Conservation (phyloP, 2,329 filamentous ascomycete genomes). For the Hypoxylon rubiginosum region DNA sequence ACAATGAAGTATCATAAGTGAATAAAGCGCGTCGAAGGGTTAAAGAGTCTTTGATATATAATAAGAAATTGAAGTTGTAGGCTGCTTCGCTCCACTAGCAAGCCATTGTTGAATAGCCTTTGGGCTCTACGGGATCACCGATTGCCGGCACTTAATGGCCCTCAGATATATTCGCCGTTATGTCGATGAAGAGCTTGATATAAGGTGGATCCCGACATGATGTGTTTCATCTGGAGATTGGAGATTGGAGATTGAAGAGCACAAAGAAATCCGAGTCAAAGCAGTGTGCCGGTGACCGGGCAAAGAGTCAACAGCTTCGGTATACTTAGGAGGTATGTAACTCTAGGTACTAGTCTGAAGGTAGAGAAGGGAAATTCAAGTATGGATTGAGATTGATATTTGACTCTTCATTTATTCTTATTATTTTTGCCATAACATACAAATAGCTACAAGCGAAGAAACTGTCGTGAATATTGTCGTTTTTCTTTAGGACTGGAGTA, state of each 20-base stretch:
- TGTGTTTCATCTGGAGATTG: background rate
- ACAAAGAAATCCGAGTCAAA: slow-evolving; percentile 18
- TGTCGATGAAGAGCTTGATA: background rate
- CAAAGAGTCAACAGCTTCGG: background rate
- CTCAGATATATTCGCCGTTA: background rate
- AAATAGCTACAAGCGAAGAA: background rate
- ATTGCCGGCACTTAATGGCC: background rate
- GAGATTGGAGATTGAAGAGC: background rate
- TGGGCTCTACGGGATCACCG: background rate
- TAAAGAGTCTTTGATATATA: slow-evolving; percentile 18
- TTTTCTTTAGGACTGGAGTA: background rate
- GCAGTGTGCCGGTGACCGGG: background rate
- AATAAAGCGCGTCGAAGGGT: slow-evolving; percentile 20
- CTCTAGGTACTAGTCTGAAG: background rate
- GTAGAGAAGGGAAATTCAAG: too few relatives aligned
- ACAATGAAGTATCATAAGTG: slow-evolving; percentile 27
- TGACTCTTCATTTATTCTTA: too few relatives aligned
- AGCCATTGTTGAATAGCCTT: slow-evolving; percentile 27
- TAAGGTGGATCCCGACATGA: background rate
- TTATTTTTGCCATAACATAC: background rate
- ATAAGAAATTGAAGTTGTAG: slow-evolving; percentile 15
- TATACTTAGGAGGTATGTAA: too few relatives aligned
- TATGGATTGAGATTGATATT: background rate
- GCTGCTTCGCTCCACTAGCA: slow-evolving; percentile 18
- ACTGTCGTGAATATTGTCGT: background rate